Conservation (phyloP, 805 yeast genomes). For the Wickerhamiella australiensis region DNA sequence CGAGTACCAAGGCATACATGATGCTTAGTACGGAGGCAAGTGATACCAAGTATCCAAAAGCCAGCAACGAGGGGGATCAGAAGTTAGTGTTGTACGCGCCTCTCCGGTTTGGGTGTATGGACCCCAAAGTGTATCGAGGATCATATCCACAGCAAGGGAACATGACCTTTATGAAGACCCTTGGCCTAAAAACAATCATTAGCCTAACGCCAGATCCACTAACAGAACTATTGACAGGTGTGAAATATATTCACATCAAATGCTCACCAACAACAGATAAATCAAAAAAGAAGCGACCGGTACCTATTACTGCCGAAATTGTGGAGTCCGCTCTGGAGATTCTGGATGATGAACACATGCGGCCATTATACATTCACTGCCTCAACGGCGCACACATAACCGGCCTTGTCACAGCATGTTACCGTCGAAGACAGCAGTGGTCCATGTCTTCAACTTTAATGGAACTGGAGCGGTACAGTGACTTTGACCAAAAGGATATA, state of each 20-base stretch:
- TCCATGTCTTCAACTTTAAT: slow-evolving; percentile 74
- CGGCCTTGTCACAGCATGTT: slow-evolving; percentile 71
- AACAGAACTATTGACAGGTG: slow-evolving; percentile 43
- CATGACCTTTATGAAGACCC: slow-evolving; percentile 50
- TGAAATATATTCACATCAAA: slow-evolving; percentile 55
- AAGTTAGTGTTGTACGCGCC: slow-evolving; percentile 34
- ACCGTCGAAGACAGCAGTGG: slow-evolving; percentile 78
- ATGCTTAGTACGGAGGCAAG: slow-evolving; percentile 3
- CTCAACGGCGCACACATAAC: slow-evolving; percentile 83
- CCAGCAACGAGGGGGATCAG: background rate
- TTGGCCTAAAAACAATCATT: slow-evolving; percentile 57
- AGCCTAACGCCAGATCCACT: slow-evolving; percentile 66
- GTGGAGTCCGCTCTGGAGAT: slow-evolving; percentile 48
- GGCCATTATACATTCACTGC: slow-evolving; percentile 78
- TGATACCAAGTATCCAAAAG: background rate
- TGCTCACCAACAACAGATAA: slow-evolving; percentile 36
- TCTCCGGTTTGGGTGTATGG: slow-evolving; percentile 58
- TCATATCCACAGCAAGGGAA: slow-evolving; percentile 75
- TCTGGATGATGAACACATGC: slow-evolving; percentile 44
- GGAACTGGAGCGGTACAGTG: slow-evolving; percentile 68
- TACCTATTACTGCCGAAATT: slow-evolving; percentile 59
- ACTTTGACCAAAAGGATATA: slow-evolving; percentile 71
- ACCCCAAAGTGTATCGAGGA: slow-evolving; percentile 64
- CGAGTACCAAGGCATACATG: slow-evolving; percentile 36
- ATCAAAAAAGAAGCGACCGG: slow-evolving; percentile 33